A percentile compares a stretch with the other conserved stretches of the same genome.
These are phyloP conservation scores for Tricholoma bakamatsutake DNA, from an alignment of 768 basidiomycete genomes.

Conservation along the genomic window DNA sequence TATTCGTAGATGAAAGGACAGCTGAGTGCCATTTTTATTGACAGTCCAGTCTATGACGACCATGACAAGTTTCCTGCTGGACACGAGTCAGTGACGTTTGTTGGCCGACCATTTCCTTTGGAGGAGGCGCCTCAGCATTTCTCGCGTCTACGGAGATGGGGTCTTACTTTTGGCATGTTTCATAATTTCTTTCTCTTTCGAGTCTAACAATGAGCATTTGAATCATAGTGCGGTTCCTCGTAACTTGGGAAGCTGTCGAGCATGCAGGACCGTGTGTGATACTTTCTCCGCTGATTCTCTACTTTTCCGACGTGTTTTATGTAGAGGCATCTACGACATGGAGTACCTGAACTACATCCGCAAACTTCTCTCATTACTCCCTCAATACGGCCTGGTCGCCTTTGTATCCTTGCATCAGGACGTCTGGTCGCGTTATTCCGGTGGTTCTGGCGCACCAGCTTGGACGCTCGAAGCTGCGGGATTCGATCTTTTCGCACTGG, in stretches of 20 bases:
- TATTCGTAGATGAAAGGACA: conserved; percentile 1
- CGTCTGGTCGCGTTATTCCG: conserved; percentile 92
- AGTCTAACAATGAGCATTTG: neutral
- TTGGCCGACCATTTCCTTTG: conserved; percentile 87
- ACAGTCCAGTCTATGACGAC: conserved; percentile 64
- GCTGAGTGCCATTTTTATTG: conserved; percentile 5
- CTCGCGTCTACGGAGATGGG: conserved; percentile 77
- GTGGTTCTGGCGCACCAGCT: conserved; percentile 93
- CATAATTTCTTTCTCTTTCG: neutral
- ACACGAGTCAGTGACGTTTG: conserved; percentile 69
- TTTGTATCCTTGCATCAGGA: conserved; percentile 89
- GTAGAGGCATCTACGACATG: conserved; percentile 76
- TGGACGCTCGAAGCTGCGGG: conserved; percentile 90
- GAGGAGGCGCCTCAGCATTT: conserved; percentile 85
- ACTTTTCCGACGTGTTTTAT: conserved; percentile 1
- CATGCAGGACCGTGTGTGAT: conserved; percentile 82
- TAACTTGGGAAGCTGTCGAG: conserved; percentile 97
- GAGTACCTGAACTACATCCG: conserved; percentile 81
- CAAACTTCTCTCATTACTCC: conserved; percentile 58
- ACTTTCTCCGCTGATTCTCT: neutral
- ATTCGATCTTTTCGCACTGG: conserved; percentile 75
- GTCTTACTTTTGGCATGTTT: conserved; percentile 73
- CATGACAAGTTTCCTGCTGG: conserved; percentile 63
- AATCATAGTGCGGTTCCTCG: conserved; percentile 75
- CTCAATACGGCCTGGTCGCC: conserved; percentile 65